A percentile compares a stretch with the other conserved stretches of the same genome.
These are phyloP conservation scores for Hemisphaericaspora subhashii DNA, from an alignment of 1,139 yeast species.

Conservation along the genomic window DNA sequence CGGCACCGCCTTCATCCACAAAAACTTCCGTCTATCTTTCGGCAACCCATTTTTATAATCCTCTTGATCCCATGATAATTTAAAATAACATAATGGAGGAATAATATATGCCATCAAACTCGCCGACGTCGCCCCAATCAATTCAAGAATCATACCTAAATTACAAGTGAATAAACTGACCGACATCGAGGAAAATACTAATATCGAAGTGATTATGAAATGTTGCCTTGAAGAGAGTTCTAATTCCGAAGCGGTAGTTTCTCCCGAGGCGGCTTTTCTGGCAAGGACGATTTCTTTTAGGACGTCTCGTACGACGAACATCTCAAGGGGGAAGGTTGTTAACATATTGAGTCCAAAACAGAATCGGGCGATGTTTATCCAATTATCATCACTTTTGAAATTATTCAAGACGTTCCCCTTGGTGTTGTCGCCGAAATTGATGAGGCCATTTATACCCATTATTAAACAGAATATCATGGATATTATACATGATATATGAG, in stretches of 20 bases:
- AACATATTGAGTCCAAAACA: conserved; percentile 94
- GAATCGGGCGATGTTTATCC: conserved; percentile 81
- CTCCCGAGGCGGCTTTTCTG: conserved; percentile 22
- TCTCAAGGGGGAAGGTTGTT: conserved; percentile 88
- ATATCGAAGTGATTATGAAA: conserved; percentile 60
- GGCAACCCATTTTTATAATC: conserved; percentile 40
- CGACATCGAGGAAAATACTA: conserved; percentile 71
- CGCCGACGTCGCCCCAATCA: conserved; percentile 92
- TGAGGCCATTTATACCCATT: conserved; percentile 79
- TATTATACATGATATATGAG: conserved; percentile 81
- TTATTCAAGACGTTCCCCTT: conserved; percentile 87
- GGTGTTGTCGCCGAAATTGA: conserved; percentile 73
- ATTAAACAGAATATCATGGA: conserved; percentile 78
- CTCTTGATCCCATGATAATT: conserved; percentile 53
- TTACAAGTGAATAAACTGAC: conserved; percentile 83
- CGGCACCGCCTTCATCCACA: conserved; percentile 43
- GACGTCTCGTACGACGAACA: conserved; percentile 88
- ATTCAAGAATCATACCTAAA: conserved; percentile 82
- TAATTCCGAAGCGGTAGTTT: conserved; percentile 37
- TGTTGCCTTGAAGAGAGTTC: conserved; percentile 54
- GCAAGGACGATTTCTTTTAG: conserved; percentile 58
- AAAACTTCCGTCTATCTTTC: conserved; percentile 28
- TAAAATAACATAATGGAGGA: conserved; percentile 81
- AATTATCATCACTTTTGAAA: conserved; percentile 70
- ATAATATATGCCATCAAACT: conserved; percentile 88